Evolutionary conservation across 345 rosid species (phyloP).

Genomic region (Eutrema heterophyllum): DNA sequence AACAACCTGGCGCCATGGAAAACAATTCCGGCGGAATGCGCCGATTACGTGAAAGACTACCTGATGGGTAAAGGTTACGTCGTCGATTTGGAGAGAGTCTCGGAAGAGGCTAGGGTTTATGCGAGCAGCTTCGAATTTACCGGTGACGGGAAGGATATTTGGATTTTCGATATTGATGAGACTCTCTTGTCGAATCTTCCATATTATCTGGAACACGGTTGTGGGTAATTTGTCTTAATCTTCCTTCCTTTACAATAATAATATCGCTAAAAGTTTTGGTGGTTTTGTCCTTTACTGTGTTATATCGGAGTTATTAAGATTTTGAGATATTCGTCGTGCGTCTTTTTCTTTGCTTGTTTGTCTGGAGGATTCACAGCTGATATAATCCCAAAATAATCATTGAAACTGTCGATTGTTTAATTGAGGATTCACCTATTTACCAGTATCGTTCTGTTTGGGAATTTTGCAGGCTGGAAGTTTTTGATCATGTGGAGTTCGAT

Average conservation of each 20-base stretch:
- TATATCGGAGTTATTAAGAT: background rate
- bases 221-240: slow-evolving; percentile 46
- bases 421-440: background rate
- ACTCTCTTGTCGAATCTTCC: slow-evolving; percentile 88
- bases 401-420: background rate
- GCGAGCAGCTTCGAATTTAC: slow-evolving; percentile 49
- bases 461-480: slow-evolving; percentile 60
- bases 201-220: slow-evolving; percentile 63
- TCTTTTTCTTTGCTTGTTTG: background rate
- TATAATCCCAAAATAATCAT: background rate
- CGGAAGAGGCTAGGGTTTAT: slow-evolving; percentile 49
- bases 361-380: background rate
- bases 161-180: slow-evolving; percentile 92
- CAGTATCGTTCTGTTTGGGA: background rate
- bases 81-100: slow-evolving; percentile 56
- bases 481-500: slow-evolving; percentile 54
- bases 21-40: slow-evolving; percentile 61
- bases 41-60: slow-evolving; percentile 54
- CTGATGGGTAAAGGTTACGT: slow-evolving; percentile 48
- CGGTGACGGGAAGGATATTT: slow-evolving; percentile 59
- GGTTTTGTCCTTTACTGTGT: background rate
- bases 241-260: background rate
- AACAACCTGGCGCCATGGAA: slow-evolving; percentile 79
- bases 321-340: background rate
- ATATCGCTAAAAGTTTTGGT: background rate